These are phyloP conservation scores for Russula virescens DNA, from an alignment of 768 basidiomycete species.

Conservation along the genomic window DNA sequence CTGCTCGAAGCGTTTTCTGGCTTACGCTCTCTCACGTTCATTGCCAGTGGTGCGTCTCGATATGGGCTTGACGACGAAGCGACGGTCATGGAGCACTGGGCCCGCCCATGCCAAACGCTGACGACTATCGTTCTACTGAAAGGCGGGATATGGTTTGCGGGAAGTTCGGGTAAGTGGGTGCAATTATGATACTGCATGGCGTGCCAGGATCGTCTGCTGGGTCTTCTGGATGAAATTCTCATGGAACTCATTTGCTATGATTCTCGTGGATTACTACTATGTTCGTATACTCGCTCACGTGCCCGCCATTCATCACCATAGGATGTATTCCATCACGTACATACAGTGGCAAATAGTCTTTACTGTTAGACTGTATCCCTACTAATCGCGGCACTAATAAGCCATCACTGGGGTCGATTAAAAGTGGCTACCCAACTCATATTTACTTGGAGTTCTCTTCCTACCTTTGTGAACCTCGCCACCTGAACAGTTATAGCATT, in stretches of 20 bases:
- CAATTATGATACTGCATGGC: not conserved
- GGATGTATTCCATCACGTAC: too few species aligned
- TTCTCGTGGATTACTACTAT: too few species aligned
- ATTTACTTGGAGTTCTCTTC: too few species aligned
- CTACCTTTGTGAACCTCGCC: too few species aligned
- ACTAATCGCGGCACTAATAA: too few species aligned
- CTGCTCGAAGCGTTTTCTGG: slow-evolving; percentile 38
- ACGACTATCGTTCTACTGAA: slow-evolving; percentile 59
- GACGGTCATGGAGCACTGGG: slow-evolving; percentile 50
- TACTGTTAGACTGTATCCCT: too few species aligned
- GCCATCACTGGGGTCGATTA: too few species aligned
- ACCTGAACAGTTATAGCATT: too few species aligned
- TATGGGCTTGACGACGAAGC: slow-evolving; percentile 37
- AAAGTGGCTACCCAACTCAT: too few species aligned
- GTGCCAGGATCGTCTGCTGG: not conserved
- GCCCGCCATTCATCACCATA: too few species aligned
- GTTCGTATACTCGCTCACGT: too few species aligned
- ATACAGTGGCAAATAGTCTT: too few species aligned
- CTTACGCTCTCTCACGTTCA: slow-evolving; percentile 52
- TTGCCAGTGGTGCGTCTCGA: slow-evolving; percentile 37
- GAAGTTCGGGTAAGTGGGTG: slow-evolving; percentile 22
- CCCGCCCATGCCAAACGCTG: slow-evolving; percentile 51
- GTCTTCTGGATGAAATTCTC: not conserved
- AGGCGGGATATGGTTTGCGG: slow-evolving; percentile 55
- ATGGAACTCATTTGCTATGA: not conserved